Evolutionary conservation across 2,329 filamentous ascomycete species (phyloP).

Genomic region (Macrophomina pseudophaseolina): DNA sequence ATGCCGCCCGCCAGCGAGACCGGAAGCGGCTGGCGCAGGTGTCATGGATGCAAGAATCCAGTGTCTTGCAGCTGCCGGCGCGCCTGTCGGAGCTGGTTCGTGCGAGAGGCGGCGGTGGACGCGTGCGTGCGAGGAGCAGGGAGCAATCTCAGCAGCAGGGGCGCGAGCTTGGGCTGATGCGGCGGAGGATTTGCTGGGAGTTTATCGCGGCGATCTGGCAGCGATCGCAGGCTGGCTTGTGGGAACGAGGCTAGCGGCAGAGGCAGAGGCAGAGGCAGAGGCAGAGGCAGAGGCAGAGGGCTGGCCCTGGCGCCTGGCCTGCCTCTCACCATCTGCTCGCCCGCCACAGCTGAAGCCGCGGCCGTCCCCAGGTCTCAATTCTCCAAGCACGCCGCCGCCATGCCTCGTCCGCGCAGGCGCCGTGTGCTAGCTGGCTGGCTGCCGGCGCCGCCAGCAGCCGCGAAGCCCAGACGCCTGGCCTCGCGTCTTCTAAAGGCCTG

Average conservation of each 20-base stretch:
- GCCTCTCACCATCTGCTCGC: neutral
- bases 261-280: neutral
- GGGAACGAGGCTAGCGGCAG: neutral
- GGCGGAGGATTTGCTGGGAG: neutral
- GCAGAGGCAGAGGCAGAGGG: neutral
- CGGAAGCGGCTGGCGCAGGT: neutral
- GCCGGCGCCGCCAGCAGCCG: neutral
- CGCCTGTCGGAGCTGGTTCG: neutral
- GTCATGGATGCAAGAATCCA: neutral
- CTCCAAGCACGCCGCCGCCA: neutral
- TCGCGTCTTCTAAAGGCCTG: neutral
- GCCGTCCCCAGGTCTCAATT: neutral
- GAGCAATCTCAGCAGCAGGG: no score
- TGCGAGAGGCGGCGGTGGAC: neutral
- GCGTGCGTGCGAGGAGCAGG: no score
- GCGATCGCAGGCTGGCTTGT: neutral
- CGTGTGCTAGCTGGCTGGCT: no score
- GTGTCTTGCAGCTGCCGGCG: neutral
- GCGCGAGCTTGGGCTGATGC: neutral
- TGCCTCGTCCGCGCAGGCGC: neutral
- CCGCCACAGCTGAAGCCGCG: conserved; percentile 11
- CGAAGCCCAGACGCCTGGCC: neutral
- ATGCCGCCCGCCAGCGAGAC: neutral
- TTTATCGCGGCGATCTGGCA: conserved; percentile 16
- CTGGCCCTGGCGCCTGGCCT: neutral